Evolutionary conservation across 2,329 filamentous ascomycete genomes (phyloP).

Genomic region (Periconia macrospinosa): DNA sequence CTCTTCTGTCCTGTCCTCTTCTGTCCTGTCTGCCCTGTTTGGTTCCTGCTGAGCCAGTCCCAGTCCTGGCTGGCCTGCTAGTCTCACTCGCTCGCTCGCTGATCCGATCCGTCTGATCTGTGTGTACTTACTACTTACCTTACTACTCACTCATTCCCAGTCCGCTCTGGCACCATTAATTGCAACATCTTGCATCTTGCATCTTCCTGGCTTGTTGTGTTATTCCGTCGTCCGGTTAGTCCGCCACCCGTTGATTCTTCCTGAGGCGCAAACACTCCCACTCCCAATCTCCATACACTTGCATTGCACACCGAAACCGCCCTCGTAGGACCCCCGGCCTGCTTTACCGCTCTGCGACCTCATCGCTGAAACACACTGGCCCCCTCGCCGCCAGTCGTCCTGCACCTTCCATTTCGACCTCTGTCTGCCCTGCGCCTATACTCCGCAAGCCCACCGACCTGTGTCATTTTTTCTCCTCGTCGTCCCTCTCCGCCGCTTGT

Average conservation of each 20-base stretch:
- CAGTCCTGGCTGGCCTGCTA: neutral
- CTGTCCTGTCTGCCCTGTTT: too few relatives aligned
- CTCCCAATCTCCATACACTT: neutral
- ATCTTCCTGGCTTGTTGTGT: neutral
- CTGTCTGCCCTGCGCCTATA: neutral
- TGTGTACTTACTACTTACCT: too few relatives aligned
- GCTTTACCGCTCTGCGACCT: conserved; percentile 9
- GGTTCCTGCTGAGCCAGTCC: too few relatives aligned
- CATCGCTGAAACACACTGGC: conserved; percentile 23
- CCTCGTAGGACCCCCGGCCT: neutral
- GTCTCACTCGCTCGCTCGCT: neutral
- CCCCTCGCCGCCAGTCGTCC: conserved; percentile 10
- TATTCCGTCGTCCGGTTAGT: neutral
- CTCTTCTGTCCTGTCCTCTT: too few relatives aligned
- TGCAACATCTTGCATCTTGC: neutral
- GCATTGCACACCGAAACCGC: neutral
- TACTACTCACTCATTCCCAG: too few relatives aligned
- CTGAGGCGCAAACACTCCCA: conserved; percentile 1
- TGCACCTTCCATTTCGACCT: neutral
- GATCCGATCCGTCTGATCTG: conserved; percentile 2
- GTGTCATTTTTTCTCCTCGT: neutral
- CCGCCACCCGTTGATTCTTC: neutral
- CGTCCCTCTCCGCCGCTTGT: neutral
- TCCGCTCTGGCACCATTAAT: too few relatives aligned
- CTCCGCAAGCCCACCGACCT: neutral